These are phyloP conservation scores for Ustulina deusta DNA, from an alignment of 2,329 filamentous ascomycete genomes.

Conservation along the genomic window DNA sequence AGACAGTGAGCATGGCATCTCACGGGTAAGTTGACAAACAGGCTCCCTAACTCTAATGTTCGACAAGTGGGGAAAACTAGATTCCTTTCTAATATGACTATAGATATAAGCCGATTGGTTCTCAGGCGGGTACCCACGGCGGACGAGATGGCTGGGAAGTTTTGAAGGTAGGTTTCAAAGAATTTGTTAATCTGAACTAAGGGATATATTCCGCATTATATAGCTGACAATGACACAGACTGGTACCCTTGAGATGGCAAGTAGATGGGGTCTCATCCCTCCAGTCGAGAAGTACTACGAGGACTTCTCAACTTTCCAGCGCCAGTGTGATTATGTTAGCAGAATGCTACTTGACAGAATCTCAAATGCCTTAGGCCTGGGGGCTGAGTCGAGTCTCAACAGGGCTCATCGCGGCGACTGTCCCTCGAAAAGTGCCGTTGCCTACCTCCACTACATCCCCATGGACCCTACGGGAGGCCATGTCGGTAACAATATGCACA, in stretches of 20 bases:
- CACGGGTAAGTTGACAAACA: conserved; percentile 5
- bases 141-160: conserved; percentile 16
- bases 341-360: conserved; percentile 14
- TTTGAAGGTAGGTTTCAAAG: conserved; percentile 1
- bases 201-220: neutral
- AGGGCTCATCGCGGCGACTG: conserved; percentile 13
- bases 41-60: neutral
- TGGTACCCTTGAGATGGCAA: conserved; percentile 1
- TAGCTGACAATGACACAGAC: neutral
- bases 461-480: conserved; percentile 3
- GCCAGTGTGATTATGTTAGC: conserved; percentile 8
- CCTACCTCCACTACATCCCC: conserved; percentile 11
- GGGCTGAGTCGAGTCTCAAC: conserved; percentile 8
- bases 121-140: conserved; percentile 3
- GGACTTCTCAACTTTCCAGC: conserved; percentile 11
- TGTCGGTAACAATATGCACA: conserved; percentile 19
- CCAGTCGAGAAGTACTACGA: conserved; percentile 6
- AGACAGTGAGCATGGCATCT: conserved; percentile 12
- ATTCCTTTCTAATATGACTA: neutral
- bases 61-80: neutral
- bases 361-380: conserved; percentile 2
- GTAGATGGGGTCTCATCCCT: conserved; percentile 8
- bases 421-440: conserved; percentile 6
- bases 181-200: neutral
- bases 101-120: conserved; percentile 13